These are phyloP conservation scores for Heritiera fomes DNA, from an alignment of 345 rosid species.

Conservation along the genomic window DNA sequence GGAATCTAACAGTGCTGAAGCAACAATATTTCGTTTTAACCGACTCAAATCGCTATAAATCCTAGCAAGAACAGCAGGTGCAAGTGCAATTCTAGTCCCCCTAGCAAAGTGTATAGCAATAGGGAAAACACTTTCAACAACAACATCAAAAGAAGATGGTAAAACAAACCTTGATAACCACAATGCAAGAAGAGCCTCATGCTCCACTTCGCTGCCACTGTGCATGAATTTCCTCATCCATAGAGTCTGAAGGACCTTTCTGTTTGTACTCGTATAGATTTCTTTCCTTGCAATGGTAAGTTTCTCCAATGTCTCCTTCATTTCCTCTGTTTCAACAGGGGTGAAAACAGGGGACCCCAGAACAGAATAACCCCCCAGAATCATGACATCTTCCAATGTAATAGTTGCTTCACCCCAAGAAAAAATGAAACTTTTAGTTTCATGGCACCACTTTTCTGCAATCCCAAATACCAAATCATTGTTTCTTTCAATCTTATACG, in stretches of 20 bases:
- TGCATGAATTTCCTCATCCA: conserved; percentile 39
- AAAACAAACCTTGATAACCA: conserved; percentile 43
- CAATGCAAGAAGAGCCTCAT: conserved; percentile 45
- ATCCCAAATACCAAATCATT: conserved; percentile 32
- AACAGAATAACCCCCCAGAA: conserved; percentile 50
- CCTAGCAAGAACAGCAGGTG: conserved; percentile 45
- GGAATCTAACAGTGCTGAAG: neutral
- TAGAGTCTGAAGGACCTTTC: neutral
- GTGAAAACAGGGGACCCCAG: conserved; percentile 45
- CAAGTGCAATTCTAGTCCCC: conserved; percentile 47
- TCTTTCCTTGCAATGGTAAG: conserved; percentile 18
- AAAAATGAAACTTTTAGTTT: conserved; percentile 49
- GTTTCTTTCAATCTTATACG: conserved; percentile 21
- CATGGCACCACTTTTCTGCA: conserved; percentile 51
- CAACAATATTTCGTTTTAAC: conserved; percentile 25
- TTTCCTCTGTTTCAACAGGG: conserved; percentile 16
- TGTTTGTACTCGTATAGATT: neutral
- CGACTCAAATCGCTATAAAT: conserved; percentile 40
- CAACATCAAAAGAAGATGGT: neutral
- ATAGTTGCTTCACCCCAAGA: conserved; percentile 60
- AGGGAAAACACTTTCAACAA: conserved; percentile 14
- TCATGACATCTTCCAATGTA: conserved; percentile 47
- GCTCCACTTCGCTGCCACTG: conserved; percentile 35
- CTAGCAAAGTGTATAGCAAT: conserved; percentile 40
- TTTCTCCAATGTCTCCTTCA: conserved; percentile 1